Conservation (phyloP, 106 monocot genomes). For the Dactylorhiza incarnata region DNA sequence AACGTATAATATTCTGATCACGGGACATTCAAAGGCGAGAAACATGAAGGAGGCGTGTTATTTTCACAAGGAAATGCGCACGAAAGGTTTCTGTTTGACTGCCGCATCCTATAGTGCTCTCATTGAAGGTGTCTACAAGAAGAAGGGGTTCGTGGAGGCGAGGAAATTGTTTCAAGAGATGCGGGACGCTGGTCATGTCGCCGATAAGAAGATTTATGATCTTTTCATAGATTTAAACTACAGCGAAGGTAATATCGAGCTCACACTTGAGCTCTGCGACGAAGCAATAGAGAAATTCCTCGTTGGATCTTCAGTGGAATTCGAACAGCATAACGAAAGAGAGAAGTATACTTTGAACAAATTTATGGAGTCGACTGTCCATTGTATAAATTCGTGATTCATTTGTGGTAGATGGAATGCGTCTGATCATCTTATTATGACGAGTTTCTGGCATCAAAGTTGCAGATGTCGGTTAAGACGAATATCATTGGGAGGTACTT, state of each 20-base stretch:
- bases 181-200: conserved; percentile 35
- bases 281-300: conserved; percentile 52
- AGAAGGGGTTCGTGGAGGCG: conserved; percentile 69
- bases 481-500: background rate
- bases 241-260: conserved; percentile 50
- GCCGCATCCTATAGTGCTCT: conserved; percentile 55
- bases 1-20: conserved; percentile 88
- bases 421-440: too few relatives aligned
- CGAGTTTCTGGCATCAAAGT: too few relatives aligned
- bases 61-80: conserved; percentile 68
- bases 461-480: background rate
- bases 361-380: background rate
- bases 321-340: background rate
- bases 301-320: conserved; percentile 15
- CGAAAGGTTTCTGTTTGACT: conserved; percentile 58
- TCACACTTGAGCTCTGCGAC: conserved; percentile 71
- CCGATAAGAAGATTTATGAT: conserved; percentile 52
- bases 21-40: conserved; percentile 82
- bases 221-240: conserved; percentile 63
- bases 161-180: conserved; percentile 76
- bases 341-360: background rate
- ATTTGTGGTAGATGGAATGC: background rate
- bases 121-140: conserved; percentile 51
- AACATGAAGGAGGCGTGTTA: conserved; percentile 90
- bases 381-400: background rate